Conservation (phyloP, 345 rosid genomes). For the Passiflora organensis region DNA sequence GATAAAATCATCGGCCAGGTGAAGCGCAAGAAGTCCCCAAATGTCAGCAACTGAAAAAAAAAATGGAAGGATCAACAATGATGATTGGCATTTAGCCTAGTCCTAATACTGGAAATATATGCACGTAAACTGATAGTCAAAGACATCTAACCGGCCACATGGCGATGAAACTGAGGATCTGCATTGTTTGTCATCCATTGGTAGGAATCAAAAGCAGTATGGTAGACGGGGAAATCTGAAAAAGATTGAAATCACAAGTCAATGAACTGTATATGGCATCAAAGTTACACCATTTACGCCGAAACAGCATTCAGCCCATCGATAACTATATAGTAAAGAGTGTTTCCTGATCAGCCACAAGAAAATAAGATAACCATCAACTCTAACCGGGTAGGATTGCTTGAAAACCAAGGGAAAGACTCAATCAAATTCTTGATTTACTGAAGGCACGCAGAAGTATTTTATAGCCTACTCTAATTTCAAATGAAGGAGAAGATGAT, state of each 20-base stretch:
- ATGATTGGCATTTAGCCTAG: no score
- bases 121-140: not conserved
- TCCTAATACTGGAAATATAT: not conserved
- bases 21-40: slow-evolving; percentile 84
- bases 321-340: not conserved
- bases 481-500: not conserved
- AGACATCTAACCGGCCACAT: slow-evolving; percentile 64
- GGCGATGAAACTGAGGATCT: slow-evolving; percentile 81
- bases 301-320: not conserved
- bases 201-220: slow-evolving; percentile 85
- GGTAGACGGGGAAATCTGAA: slow-evolving; percentile 89
- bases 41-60: slow-evolving; percentile 62
- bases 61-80: slow-evolving; percentile 8
- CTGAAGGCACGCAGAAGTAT: no score
- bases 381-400: no score
- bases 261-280: slow-evolving; percentile 1
- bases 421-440: not conserved
- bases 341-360: not conserved
- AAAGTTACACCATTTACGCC: not conserved
- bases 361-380: not conserved
- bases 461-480: no score
- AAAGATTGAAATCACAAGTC: not conserved
- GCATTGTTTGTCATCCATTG: slow-evolving; percentile 69
- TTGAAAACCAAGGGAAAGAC: not conserved
- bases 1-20: slow-evolving; percentile 69